Evolutionary conservation across 352 stramenopile species (phyloP).

Genomic region (Pythium diclinum): DNA sequence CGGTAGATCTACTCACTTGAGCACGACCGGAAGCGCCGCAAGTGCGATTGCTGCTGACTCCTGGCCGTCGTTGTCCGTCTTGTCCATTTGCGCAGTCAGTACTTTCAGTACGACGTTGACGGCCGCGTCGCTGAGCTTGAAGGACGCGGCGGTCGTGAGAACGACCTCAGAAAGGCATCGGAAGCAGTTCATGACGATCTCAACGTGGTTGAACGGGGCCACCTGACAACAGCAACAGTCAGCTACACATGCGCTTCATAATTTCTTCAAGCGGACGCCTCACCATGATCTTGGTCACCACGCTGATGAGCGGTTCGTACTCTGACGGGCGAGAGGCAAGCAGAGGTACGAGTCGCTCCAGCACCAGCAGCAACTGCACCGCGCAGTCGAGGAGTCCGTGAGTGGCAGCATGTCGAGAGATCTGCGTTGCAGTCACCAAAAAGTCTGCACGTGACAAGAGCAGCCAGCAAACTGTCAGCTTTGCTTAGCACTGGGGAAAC

Average conservation of each 20-base stretch:
- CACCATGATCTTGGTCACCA: constrained; percentile 16
- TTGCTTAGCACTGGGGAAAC: too few species aligned
- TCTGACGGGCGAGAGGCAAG: not conserved
- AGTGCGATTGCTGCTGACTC: not conserved
- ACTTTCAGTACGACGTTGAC: constrained; percentile 7
- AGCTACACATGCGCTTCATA: not conserved
- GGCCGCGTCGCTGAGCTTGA: constrained; percentile 5
- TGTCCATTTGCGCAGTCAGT: not conserved
- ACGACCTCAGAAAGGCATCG: constrained; percentile 13
- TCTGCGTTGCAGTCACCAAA: not conserved
- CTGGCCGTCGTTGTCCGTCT: not conserved
- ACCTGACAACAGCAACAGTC: constrained; percentile 3
- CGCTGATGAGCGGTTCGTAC: not conserved
- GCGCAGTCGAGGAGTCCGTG: constrained; percentile 5
- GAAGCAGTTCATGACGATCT: constrained; percentile 9
- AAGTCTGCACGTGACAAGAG: not conserved
- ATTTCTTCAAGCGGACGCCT: not conserved
- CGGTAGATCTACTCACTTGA: not conserved
- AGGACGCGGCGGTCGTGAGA: not conserved
- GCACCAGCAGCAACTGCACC: constrained; percentile 1
- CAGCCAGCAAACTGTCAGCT: not conserved
- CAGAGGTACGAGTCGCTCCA: constrained; percentile 7
- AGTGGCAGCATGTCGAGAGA: constrained; percentile 4
- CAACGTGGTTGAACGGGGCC: not conserved
- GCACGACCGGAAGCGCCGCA: constrained; percentile 1